A percentile compares a stretch with the other conserved stretches of the same genome.
These are phyloP conservation scores for Talaromyces liani DNA, from an alignment of 495 filamentous ascomycete genomes.

Conservation along the genomic window DNA sequence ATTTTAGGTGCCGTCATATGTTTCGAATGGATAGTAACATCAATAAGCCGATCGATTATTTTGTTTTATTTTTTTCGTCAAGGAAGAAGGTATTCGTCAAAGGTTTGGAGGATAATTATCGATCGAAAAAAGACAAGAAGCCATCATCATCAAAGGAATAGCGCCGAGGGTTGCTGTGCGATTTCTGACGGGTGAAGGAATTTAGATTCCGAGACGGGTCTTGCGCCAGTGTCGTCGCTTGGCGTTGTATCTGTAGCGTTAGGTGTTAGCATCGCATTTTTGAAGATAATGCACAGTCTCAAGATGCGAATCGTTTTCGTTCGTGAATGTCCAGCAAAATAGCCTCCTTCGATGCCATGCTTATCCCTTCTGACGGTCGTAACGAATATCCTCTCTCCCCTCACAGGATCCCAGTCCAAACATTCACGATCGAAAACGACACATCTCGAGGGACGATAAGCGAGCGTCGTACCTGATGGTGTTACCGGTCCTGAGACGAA, in stretches of 20 bases:
- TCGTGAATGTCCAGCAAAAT: background rate
- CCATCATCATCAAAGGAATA: constrained; percentile 6
- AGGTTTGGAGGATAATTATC: background rate
- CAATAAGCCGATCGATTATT: constrained; percentile 1
- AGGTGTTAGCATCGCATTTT: background rate
- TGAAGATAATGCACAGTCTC: background rate
- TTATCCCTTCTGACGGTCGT: background rate
- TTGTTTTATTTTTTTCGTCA: background rate
- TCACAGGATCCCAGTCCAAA: background rate
- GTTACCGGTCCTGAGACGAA: constrained; percentile 94
- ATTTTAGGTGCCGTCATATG: background rate
- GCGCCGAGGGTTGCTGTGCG: constrained; percentile 17
- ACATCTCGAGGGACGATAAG: too few relatives aligned
- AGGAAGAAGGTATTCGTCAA: background rate
- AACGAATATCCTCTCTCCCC: background rate
- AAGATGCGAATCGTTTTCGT: background rate
- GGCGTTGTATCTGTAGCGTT: constrained; percentile 81
- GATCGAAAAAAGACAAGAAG: constrained; percentile 4
- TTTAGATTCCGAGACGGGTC: constrained; percentile 97
- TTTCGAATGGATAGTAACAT: background rate
- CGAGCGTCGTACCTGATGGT: constrained; percentile 77
- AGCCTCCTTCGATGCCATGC: background rate
- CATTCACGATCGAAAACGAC: background rate
- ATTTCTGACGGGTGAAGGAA: constrained; percentile 1
- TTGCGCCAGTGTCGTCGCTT: constrained; percentile 99